Conservation (phyloP, 1,139 yeast genomes). For the Geotrichum phurueaensis region DNA sequence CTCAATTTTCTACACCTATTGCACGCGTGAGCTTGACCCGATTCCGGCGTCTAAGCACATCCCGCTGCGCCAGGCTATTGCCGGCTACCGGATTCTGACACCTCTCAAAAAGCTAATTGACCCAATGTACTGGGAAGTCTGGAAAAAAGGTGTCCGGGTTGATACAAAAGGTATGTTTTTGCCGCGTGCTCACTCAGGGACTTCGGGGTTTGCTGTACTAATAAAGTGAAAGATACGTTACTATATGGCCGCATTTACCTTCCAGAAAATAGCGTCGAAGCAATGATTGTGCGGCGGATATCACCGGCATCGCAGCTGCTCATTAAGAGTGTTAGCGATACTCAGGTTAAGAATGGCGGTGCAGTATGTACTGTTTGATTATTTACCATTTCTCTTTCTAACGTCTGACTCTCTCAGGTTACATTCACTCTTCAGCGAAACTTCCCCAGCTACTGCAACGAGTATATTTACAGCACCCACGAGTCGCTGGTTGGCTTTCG, state of each 20-base stretch:
- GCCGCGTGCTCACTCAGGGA: background rate
- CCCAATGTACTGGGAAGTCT: constrained; percentile 28
- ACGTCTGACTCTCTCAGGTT: constrained; percentile 30
- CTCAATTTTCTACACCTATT: constrained; percentile 73
- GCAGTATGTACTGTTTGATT: constrained; percentile 28
- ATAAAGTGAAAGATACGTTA: constrained; percentile 33
- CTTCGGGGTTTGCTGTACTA: background rate
- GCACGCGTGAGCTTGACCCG: constrained; percentile 52
- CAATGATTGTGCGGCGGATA: constrained; percentile 70
- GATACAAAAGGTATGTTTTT: constrained; percentile 25
- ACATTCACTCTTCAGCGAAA: constrained; percentile 71
- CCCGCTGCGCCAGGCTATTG: constrained; percentile 64
- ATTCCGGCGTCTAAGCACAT: constrained; percentile 50
- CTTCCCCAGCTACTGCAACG: constrained; percentile 61
- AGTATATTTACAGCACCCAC: constrained; percentile 78
- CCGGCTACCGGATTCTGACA: constrained; percentile 65
- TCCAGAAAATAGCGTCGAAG: constrained; percentile 84
- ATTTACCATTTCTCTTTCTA: constrained; percentile 36
- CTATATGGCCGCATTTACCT: constrained; percentile 82
- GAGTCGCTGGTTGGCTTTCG: constrained; percentile 84
- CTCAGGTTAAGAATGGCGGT: constrained; percentile 51
- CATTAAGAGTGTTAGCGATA: constrained; percentile 69
- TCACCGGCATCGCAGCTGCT: constrained; percentile 57
- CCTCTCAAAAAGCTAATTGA: constrained; percentile 36
- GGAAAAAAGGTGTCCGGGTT: constrained; percentile 33